Base-by-base conservation (phyloP, 345 rosid genomes). In the Syzygium aromaticum region DNA sequence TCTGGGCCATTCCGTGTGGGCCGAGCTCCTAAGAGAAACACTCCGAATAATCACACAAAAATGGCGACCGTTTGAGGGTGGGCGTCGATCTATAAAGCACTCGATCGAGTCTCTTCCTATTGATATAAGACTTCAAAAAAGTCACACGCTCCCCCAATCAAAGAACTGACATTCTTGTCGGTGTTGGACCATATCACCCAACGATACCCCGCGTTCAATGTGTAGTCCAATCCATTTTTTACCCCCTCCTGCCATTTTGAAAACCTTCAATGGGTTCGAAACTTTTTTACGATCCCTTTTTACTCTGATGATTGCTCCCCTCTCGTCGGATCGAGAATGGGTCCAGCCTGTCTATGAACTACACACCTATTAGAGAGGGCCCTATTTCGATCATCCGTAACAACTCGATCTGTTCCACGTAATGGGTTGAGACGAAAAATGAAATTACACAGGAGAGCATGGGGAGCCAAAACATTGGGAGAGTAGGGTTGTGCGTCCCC, bases 231-330 rank as follows among this genome's bases (percentile, higher is more conserved):
- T 73, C 14, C 14, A 33, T 38, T 33, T 38, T 38, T 4, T 1
- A 1, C 3, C 1, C 43, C 43, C 43, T 5, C 43, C 3, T 5
- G 11, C 6, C 14, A 4, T 33, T 12, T 3, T 2, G 19, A 2
- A 9, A 2, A 3, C 46, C 22, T 4, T 23, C 0, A 3, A 33
- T 19, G 0, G 1, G 3, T 33, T 33, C 23, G 1, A 73, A 73
- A 73, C 25, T 73, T 73, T 8, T 19, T 3, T 4, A 3, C 5
- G 46, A 67, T 67, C 11, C 13, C 2, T 54, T 21, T 1, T 61
- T 27, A 0, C 5, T 12, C 5, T 1, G 1, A 33, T 17, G 46
- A 33, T 3, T 0, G 16, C 77, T 30, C 19, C 1, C 25, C 7
- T 1, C 22, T 38, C 23, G 0, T 19, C 12, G 1, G 9, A 30